Evolutionary conservation across 805 yeast genomes (phyloP), one percentile per base, ranked within the genome.

Genomic region (Yarrowia sp.): DNA sequence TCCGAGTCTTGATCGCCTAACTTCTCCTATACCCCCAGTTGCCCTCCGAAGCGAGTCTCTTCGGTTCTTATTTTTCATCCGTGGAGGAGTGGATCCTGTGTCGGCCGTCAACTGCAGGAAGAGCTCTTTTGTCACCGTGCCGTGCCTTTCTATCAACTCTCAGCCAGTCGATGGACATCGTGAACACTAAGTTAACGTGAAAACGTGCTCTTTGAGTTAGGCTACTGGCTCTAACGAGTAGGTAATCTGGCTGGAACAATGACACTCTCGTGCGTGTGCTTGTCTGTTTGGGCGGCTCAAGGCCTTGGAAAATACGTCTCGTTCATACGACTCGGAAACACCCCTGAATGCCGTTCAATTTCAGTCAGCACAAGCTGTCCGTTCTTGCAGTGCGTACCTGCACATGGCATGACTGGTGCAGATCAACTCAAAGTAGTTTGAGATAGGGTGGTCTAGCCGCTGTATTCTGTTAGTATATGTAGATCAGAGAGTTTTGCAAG

Each of bases 141-240:
- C 55, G 55, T 47, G 32, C 22, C 41, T 24, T 18, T 33, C 42
- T 51, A 24, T 19, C 42, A 13, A 19, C 42, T 51, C 41, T 51
- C 42, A 51, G 58, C 58, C 58, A 51, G 58, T 51, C 25, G 16
- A 51, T 33, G 32, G 42, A 22, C 58, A 51, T 35, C 58, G 58
- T 51, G 58, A 51, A 33, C 31, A 25, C 55, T 44, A 44, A 44
- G 51, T 44, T 44, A 13, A 44, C 24, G 21, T 9, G 49, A 44
- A 44, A 44, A 44, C 51, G 51, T 44, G 51, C 51, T 44, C 51
- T 44, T 44, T 44, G 51, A 44, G 51, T 44, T 44, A 29, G 35
- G 14, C 51, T 44, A 44, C 35, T 13, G 35, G 25, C 35, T 44
- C 35, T 13, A 29, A 13, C 35, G 8, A 18, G 36, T 44, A 27